These are phyloP conservation scores for Wickerhamiella nectarea DNA, from an alignment of 805 yeast species.

Conservation along the genomic window DNA sequence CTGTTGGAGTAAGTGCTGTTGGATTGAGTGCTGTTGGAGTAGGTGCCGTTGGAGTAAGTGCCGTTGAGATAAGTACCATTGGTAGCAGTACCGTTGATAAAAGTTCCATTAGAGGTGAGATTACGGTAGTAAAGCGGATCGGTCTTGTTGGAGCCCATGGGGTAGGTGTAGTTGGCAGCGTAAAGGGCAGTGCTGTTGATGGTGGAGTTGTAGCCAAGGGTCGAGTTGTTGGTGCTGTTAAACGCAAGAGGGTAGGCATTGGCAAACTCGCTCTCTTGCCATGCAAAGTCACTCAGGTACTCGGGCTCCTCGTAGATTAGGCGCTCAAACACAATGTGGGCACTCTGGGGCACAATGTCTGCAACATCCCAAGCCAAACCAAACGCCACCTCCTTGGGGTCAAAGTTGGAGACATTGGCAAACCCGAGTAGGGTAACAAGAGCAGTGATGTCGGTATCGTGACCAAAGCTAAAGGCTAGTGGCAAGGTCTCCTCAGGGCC, in stretches of 20 bases:
- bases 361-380: conserved; percentile 35
- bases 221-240: conserved; percentile 11
- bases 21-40: not conserved
- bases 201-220: conserved; percentile 1
- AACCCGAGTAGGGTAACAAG: conserved; percentile 38
- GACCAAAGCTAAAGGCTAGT: conserved; percentile 39
- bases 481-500: conserved; percentile 27
- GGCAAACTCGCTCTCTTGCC: conserved; percentile 3
- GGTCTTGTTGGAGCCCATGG: not conserved
- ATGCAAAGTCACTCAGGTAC: not conserved
- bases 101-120: not conserved
- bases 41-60: not conserved
- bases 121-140: not conserved
- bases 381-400: conserved; percentile 31
- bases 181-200: conserved; percentile 9
- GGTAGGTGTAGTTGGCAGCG: conserved; percentile 13
- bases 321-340: conserved; percentile 23
- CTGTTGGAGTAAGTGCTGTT: not conserved
- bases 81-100: too few species aligned
- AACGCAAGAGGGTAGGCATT: conserved; percentile 18
- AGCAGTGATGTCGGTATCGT: conserved; percentile 44
- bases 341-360: conserved; percentile 27
- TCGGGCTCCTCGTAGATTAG: conserved; percentile 30
- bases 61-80: not conserved
- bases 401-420: conserved; percentile 27